A percentile compares a stretch with the other conserved stretches of the same genome.
These are phyloP conservation scores for Starmera caribaea DNA, from an alignment of 805 yeast genomes.

Conservation along the genomic window DNA sequence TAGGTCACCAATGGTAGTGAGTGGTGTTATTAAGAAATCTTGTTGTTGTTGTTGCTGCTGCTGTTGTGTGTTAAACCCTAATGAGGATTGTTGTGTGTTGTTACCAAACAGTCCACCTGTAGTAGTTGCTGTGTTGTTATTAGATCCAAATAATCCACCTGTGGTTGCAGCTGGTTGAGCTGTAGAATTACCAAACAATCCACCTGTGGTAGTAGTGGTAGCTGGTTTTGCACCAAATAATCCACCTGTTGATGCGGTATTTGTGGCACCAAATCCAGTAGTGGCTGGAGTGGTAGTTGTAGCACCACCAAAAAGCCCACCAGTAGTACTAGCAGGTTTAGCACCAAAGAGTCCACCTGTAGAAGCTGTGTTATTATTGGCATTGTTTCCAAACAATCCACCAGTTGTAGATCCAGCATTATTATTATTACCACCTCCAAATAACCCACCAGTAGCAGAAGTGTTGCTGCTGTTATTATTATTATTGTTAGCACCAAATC, in stretches of 20 bases:
- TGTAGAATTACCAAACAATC: conserved; percentile 12
- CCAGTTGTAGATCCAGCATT: conserved; percentile 11
- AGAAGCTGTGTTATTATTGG: conserved; percentile 8
- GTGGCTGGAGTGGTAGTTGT: not conserved
- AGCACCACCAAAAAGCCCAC: conserved; percentile 20
- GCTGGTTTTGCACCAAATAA: conserved; percentile 11
- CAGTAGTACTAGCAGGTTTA: conserved; percentile 10
- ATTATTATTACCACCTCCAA: conserved; percentile 23
- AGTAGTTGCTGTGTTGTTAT: conserved; percentile 1
- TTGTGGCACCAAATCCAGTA: not conserved
- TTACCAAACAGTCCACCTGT: conserved; percentile 20
- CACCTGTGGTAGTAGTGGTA: conserved; percentile 4
- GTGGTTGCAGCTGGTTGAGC: conserved; percentile 7
- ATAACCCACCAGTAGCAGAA: conserved; percentile 24
- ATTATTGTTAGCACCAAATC: conserved; percentile 3
- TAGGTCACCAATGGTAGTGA: conserved; percentile 67
- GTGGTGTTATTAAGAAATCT: conserved; percentile 47
- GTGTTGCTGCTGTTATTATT: conserved; percentile 10
- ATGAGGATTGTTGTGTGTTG: conserved; percentile 18
- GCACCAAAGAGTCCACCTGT: conserved; percentile 24
- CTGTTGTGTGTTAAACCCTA: conserved; percentile 19
- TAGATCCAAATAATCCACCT: conserved; percentile 14
- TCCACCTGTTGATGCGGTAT: conserved; percentile 10
- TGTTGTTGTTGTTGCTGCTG: conserved; percentile 30
- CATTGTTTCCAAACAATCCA: conserved; percentile 21